These are phyloP conservation scores for Podila verticillata DNA, from an alignment of 192 early-diverging fungal species.

Conservation along the genomic window DNA sequence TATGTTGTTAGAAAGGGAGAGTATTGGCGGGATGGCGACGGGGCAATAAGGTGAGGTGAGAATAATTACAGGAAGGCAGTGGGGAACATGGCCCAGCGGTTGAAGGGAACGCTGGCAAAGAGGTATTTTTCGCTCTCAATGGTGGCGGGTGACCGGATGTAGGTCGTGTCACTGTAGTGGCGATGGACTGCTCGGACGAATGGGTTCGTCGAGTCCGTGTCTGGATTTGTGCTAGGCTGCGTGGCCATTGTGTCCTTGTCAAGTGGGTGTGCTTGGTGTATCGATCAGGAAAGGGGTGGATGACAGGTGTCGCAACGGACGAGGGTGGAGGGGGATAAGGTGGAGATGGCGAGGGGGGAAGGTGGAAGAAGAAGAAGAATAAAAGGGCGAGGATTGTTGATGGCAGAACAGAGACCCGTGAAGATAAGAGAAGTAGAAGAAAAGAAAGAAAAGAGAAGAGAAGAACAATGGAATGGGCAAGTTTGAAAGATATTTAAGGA, in stretches of 20 bases:
- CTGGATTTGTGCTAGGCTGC: conserved; percentile 9
- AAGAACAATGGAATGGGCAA: neutral
- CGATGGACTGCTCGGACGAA: conserved; percentile 11
- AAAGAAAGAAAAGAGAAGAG: neutral
- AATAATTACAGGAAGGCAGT: conserved; percentile 56
- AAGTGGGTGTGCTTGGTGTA: neutral
- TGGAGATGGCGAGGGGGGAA: conserved; percentile 8
- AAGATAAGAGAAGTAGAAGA: neutral
- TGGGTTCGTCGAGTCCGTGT: conserved; percentile 5
- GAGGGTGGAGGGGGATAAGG: neutral
- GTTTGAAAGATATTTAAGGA: neutral
- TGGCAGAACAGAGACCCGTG: neutral
- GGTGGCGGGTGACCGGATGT: conserved; percentile 12
- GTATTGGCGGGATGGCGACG: neutral
- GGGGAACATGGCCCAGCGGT: conserved; percentile 64
- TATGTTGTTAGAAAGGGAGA: neutral
- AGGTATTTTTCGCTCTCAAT: conserved; percentile 37
- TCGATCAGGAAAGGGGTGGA: conserved; percentile 13
- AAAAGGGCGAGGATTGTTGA: neutral
- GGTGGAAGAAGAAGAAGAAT: conserved; percentile 3
- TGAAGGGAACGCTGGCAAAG: conserved; percentile 48
- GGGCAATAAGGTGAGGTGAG: neutral
- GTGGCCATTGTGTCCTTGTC: neutral
- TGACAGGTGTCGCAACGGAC: neutral
- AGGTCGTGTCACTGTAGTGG: conserved; percentile 36